Evolutionary conservation across 495 filamentous ascomycete genomes (phyloP).

Genomic region (Penicillium cosmopolitanum): DNA sequence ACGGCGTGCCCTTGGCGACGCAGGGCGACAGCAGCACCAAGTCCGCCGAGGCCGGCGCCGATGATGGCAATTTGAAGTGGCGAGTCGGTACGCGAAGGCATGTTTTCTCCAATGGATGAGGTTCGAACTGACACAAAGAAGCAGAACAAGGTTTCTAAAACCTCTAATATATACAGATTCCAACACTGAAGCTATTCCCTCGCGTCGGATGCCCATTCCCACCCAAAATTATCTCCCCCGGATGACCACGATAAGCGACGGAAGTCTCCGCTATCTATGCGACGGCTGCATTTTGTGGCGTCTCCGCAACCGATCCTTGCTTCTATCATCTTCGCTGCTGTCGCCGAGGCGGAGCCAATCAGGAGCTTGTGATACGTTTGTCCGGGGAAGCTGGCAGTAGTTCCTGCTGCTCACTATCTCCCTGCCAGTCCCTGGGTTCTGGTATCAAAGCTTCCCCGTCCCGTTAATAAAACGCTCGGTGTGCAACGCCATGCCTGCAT

Average conservation of each 20-base stretch:
- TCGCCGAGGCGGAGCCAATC: not conserved
- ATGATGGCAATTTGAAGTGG: conserved; percentile 43
- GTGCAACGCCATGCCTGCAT: conserved; percentile 6
- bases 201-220: conserved; percentile 8
- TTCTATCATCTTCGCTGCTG: conserved; percentile 5
- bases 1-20: conserved; percentile 55
- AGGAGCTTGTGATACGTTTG: conserved; percentile 1
- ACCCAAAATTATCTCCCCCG: not conserved
- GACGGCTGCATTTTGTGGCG: conserved; percentile 27
- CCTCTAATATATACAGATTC: conserved; percentile 10
- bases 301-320: conserved; percentile 18
- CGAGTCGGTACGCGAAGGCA: conserved; percentile 28
- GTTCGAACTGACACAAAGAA: not conserved
- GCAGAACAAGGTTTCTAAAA: not conserved
- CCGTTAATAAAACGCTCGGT: conserved; percentile 10
- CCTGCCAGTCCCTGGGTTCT: not conserved
- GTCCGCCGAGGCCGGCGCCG: conserved; percentile 59
- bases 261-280: conserved; percentile 26
- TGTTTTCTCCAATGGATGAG: conserved; percentile 1
- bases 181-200: conserved; percentile 5
- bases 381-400: not conserved
- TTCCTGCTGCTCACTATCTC: conserved; percentile 9
- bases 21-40: conserved; percentile 55
- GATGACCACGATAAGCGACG: conserved; percentile 17
- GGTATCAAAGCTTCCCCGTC: conserved; percentile 11